A percentile compares a stretch with the other conserved stretches of the same genome.
phyloP scores from a whole-genome alignment of 352 stramenopile species.

The Phytophthora europaea region DNA sequence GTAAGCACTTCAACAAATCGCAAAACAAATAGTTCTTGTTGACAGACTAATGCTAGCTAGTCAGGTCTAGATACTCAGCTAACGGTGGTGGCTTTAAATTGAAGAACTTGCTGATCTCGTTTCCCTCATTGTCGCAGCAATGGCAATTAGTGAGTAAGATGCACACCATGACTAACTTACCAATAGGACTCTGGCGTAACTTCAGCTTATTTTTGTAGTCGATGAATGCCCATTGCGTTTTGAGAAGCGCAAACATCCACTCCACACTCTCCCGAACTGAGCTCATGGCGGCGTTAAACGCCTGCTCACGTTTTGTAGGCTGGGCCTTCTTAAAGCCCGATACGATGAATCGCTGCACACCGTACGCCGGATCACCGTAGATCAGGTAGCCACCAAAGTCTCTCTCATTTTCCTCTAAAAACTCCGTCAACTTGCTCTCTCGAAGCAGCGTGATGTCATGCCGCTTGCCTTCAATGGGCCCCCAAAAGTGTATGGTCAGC shows the following conservation, averaged over 20 bases:
- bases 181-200: constrained; percentile 10
- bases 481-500: too few relatives aligned
- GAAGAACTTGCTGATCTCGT: constrained; percentile 24
- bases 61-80: constrained; percentile 16
- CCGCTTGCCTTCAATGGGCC: too few relatives aligned
- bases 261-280: too few relatives aligned
- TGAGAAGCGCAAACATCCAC: background rate
- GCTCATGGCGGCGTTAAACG: too few relatives aligned
- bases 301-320: too few relatives aligned
- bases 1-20: constrained; percentile 15
- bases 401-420: too few relatives aligned
- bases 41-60: background rate
- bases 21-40: constrained; percentile 10
- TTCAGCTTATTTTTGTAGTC: constrained; percentile 21
- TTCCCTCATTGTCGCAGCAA: constrained; percentile 16
- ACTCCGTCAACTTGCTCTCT: too few relatives aligned
- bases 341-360: too few relatives aligned
- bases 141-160: constrained; percentile 24
- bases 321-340: too few relatives aligned
- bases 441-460: too few relatives aligned
- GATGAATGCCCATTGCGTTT: constrained; percentile 2
- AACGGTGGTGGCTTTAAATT: constrained; percentile 15
- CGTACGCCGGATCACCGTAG: too few relatives aligned
- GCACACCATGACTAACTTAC: constrained; percentile 16
- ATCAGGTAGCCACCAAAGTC: too few relatives aligned